These are phyloP conservation scores for Lachancea sp. DNA, from an alignment of 805 yeast genomes.

Conservation along the genomic window DNA sequence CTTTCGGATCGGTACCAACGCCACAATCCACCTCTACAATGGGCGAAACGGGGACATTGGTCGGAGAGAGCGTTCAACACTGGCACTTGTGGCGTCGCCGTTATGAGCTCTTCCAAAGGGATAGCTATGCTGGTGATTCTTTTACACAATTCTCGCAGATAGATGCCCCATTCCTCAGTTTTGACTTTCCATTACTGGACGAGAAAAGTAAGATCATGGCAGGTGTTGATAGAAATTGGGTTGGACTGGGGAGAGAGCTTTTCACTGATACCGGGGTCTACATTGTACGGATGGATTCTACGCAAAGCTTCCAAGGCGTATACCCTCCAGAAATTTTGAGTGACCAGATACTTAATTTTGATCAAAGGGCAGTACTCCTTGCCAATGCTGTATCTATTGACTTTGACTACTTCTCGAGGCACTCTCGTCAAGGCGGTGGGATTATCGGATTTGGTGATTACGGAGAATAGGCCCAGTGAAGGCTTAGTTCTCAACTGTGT, in stretches of 20 bases:
- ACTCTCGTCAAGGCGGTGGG: conserved; percentile 54
- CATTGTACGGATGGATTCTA: conserved; percentile 70
- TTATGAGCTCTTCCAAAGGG: conserved; percentile 65
- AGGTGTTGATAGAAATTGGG: conserved; percentile 88
- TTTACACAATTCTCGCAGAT: conserved; percentile 79
- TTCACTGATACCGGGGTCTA: conserved; percentile 95
- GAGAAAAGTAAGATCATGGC: conserved; percentile 55
- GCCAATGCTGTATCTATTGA: conserved; percentile 90
- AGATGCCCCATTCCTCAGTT: conserved; percentile 81
- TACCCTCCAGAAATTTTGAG: conserved; percentile 38
- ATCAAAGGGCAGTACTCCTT: conserved; percentile 77
- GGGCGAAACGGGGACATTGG: conserved; percentile 40
- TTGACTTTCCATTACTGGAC: conserved; percentile 74
- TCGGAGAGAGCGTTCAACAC: conserved; percentile 86
- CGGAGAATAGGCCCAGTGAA: conserved; percentile 19
- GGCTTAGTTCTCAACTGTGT: too few relatives aligned
- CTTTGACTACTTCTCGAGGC: conserved; percentile 95
- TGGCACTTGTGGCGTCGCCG: conserved; percentile 95
- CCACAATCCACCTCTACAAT: conserved; percentile 30
- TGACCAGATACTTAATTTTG: conserved; percentile 49
- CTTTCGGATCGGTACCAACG: conserved; percentile 13
- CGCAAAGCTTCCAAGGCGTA: conserved; percentile 55
- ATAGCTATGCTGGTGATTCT: conserved; percentile 28
- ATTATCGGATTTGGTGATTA: conserved; percentile 24
- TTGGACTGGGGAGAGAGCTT: conserved; percentile 86